A percentile compares a stretch with the other conserved stretches of the same genome.
Evolutionary conservation across 495 filamentous ascomycete species (phyloP).

Genomic region (Zalerion maritima): DNA sequence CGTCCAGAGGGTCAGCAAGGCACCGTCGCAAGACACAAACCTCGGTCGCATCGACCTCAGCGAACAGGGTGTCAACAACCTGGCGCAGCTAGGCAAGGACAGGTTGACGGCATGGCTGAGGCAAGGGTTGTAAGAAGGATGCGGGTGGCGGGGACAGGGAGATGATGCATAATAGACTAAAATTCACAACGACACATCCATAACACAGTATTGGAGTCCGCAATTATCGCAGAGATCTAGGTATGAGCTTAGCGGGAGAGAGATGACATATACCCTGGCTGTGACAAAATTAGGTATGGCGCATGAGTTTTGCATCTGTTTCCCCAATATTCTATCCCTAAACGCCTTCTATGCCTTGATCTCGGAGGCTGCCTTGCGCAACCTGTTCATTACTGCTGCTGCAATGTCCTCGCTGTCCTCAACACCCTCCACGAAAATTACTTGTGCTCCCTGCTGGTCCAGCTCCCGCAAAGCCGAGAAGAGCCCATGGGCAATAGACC

Average conservation of each 20-base stretch:
- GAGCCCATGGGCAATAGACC: constrained; percentile 65
- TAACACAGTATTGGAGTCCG: no score
- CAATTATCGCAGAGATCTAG: no score
- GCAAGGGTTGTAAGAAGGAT: constrained; percentile 43
- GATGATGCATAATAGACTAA: constrained; percentile 1
- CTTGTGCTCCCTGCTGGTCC: constrained; percentile 61
- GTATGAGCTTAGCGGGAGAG: no score
- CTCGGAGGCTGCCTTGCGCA: constrained; percentile 69
- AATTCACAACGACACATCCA: no score
- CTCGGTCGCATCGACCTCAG: constrained; percentile 88
- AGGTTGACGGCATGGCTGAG: constrained; percentile 85
- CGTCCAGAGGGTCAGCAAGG: constrained; percentile 74
- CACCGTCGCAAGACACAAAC: constrained; percentile 82
- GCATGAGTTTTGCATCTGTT: no score
- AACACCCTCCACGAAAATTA: constrained; percentile 88
- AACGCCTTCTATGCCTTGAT: constrained; percentile 26
- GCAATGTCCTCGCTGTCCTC: constrained; percentile 67
- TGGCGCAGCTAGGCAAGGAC: constrained; percentile 87
- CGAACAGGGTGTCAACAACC: constrained; percentile 89
- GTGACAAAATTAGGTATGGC: no score
- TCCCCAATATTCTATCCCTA: constrained; percentile 1
- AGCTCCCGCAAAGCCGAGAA: constrained; percentile 80
- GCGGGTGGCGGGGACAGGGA: no score
- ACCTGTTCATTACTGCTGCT: constrained; percentile 91
- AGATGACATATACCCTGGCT: no score